Conservation (phyloP, 257 asterid species). For the Eucommia ulmoides region DNA sequence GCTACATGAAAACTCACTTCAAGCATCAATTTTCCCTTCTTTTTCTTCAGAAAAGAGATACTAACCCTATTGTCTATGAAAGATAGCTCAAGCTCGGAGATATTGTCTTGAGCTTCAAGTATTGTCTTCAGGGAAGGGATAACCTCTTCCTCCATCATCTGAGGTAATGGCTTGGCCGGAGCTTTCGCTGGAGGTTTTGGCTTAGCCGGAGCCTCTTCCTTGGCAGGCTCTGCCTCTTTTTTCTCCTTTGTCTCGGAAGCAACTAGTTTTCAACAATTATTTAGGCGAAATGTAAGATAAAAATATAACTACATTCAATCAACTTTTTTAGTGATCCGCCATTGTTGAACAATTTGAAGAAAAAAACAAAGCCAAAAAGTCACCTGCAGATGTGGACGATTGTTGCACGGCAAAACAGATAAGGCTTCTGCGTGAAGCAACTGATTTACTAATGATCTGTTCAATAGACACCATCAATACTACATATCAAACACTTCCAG, state of each 20-base stretch:
- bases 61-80: conserved; percentile 50
- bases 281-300: not conserved
- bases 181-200: conserved; percentile 48
- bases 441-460: conserved; percentile 7
- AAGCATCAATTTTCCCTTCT: not conserved
- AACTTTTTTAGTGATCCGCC: not conserved
- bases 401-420: conserved; percentile 25
- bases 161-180: conserved; percentile 48
- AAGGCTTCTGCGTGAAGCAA: conserved; percentile 3
- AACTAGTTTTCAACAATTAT: conserved; percentile 28
- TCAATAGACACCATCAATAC: not conserved
- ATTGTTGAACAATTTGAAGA: not conserved
- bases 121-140: conserved; percentile 56
- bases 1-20: no score
- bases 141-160: conserved; percentile 61
- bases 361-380: not conserved
- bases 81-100: conserved; percentile 37
- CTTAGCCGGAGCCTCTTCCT: conserved; percentile 14
- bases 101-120: conserved; percentile 47
- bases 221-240: conserved; percentile 14
- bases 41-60: no score
- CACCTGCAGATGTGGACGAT: conserved; percentile 26
- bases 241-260: conserved; percentile 56
- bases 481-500: not conserved
- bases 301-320: not conserved